Evolutionary conservation across 441 rosid species (phyloP).

Genomic region (Eutrema salsugineum): DNA sequence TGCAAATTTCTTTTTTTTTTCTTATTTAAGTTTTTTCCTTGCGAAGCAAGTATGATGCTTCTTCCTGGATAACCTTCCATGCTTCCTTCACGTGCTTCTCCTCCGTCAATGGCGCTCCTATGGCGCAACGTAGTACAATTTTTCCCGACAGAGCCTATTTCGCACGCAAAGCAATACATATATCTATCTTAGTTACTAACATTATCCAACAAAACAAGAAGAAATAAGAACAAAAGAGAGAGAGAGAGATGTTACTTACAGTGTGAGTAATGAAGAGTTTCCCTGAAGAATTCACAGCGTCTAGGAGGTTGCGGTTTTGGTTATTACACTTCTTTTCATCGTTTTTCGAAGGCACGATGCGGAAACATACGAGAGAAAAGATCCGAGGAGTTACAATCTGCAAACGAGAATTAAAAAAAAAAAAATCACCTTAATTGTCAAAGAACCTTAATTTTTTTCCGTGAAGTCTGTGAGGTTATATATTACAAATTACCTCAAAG

Average conservation of each 20-base stretch:
- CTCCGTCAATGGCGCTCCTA: slow-evolving; percentile 87
- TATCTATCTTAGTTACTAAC: no score
- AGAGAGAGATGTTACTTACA: slow-evolving; percentile 37
- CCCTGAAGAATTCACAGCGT: slow-evolving; percentile 72
- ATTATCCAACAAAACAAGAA: background rate
- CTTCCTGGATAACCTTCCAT: slow-evolving; percentile 66
- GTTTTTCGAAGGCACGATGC: slow-evolving; percentile 40
- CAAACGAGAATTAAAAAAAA: background rate
- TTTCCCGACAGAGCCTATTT: slow-evolving; percentile 65
- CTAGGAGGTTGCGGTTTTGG: slow-evolving; percentile 55
- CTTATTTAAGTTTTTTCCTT: no score
- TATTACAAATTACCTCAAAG: slow-evolving; percentile 56
- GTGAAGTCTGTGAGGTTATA: background rate
- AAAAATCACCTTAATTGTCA: background rate
- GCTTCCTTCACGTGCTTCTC: slow-evolving; percentile 73
- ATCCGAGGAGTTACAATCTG: slow-evolving; percentile 73
- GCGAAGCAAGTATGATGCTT: slow-evolving; percentile 52
- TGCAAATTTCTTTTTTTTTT: no score
- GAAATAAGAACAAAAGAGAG: background rate
- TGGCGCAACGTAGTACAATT: slow-evolving; percentile 61
- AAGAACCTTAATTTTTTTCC: background rate
- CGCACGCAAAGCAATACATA: background rate
- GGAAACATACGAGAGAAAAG: slow-evolving; percentile 79
- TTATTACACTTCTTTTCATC: slow-evolving; percentile 42
- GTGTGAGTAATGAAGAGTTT: slow-evolving; percentile 80